Base-by-base conservation (phyloP, 371 early-diverging fungal genomes). In the Conidiobolus incongruus region DNA sequence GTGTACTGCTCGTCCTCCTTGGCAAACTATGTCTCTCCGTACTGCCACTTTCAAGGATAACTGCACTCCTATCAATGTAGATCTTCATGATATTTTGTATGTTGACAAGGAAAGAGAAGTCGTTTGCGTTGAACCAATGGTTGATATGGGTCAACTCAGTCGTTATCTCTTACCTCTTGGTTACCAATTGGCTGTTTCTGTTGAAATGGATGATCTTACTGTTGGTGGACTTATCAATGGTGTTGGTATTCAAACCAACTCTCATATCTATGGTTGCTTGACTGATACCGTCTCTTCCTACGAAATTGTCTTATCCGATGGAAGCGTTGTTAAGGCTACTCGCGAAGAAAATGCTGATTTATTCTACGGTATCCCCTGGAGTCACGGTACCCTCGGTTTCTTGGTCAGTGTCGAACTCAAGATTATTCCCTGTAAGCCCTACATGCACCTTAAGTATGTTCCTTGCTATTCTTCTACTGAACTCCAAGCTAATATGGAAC, bases 331-430 rank as follows among this genome's bases (percentile, higher is more conserved):
- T 23, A 50, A 46, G 43, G 52, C 54, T 49, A 38, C 51, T 31
- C 38, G 42, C 17, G 48, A 47, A 26, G 58, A 58, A 41, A 56
- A 63, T 49, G 7, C 60, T 4, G 63, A 63, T 35, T 41, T 63
- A 35, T 63, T 60, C 50, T 50, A 47, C 40, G 58, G 56, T 39
- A 38, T 63, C n/a, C 63, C 63, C 8, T 59, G 59, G 63, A 44
- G 47, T 47, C 59, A 63, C 52, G 63, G 63, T 29, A 54, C 57
- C 40, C 42, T 58, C 19, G 63, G 63, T 1, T 63, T 63, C 49
- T 40, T 56, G 23, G 57, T 59, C 19, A 43, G 53, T 28, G 56
- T 51, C 21, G 60, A 60, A 33, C 40, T 63, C 26, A 46, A 56
- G 57, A 55, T 62, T 44, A 56, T 58, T 38, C 58, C 55, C n/a